These are phyloP conservation scores for Microthlaspi erraticum DNA, from an alignment of 345 rosid genomes.

Conservation along the genomic window DNA sequence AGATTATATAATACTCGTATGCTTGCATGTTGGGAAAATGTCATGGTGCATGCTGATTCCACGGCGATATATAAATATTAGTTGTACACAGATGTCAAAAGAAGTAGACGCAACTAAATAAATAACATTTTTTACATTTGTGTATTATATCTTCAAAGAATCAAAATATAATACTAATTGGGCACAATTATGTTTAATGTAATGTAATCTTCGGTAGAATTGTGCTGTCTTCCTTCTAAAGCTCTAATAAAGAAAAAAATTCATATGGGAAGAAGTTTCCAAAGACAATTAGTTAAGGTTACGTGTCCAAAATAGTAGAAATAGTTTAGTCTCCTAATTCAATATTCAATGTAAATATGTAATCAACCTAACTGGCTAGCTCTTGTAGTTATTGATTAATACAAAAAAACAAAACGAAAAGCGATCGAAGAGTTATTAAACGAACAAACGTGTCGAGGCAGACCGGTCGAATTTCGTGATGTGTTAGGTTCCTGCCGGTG, in stretches of 20 bases:
- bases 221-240: conserved; percentile 5
- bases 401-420: background rate
- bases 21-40: conserved; percentile 35
- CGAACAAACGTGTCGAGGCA: conserved; percentile 38
- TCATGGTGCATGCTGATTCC: conserved; percentile 41
- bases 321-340: conserved; percentile 23
- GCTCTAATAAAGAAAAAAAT: background rate
- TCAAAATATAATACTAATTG: conserved; percentile 15
- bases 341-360: conserved; percentile 32
- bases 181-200: background rate
- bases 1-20: background rate
- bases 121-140: conserved; percentile 6
- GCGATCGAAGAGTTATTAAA: conserved; percentile 18
- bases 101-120: conserved; percentile 22
- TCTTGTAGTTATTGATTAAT: conserved; percentile 15
- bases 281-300: conserved; percentile 26
- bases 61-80: conserved; percentile 26
- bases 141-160: conserved; percentile 19
- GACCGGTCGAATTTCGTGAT: conserved; percentile 30
- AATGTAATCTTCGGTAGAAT: background rate
- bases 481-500: conserved; percentile 43
- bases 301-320: conserved; percentile 23
- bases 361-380: conserved; percentile 36
- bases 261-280: conserved; percentile 30
- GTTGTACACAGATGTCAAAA: conserved; percentile 24